Conservation (phyloP, 2,329 filamentous ascomycete species). For the Diplodia intermedia region DNA sequence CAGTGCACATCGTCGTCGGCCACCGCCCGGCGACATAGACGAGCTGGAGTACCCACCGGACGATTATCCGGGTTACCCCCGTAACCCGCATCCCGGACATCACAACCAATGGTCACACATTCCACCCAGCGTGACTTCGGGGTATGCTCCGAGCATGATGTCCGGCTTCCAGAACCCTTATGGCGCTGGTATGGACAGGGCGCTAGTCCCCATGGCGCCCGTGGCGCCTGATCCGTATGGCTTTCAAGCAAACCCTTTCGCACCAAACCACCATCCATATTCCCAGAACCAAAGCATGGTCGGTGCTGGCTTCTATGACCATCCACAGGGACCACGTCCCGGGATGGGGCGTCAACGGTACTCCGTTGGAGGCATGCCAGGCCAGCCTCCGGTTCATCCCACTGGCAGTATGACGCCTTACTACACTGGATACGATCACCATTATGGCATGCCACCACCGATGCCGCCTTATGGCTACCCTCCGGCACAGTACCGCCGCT, state of each 20-base stretch:
- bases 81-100: slow-evolving; percentile 43
- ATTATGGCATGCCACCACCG: slow-evolving; percentile 23
- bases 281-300: slow-evolving; percentile 27
- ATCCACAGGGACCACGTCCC: slow-evolving; percentile 41
- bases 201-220: slow-evolving; percentile 44
- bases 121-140: slow-evolving; percentile 44
- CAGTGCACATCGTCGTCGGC: slow-evolving; percentile 43
- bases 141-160: slow-evolving; percentile 49
- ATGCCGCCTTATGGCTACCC: slow-evolving; percentile 26
- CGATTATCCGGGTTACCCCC: slow-evolving; percentile 54
- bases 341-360: slow-evolving; percentile 24
- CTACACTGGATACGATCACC: slow-evolving; percentile 19
- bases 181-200: slow-evolving; percentile 36
- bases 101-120: slow-evolving; percentile 49
- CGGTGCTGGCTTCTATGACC: slow-evolving; percentile 44
- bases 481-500: slow-evolving; percentile 7
- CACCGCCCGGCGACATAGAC: slow-evolving; percentile 47
- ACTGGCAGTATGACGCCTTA: slow-evolving; percentile 31
- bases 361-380: slow-evolving; percentile 23
- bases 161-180: slow-evolving; percentile 43
- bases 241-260: slow-evolving; percentile 50
- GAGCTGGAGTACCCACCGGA: slow-evolving; percentile 53
- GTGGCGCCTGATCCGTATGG: slow-evolving; percentile 48
- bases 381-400: slow-evolving; percentile 18
- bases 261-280: slow-evolving; percentile 37